phyloP scores from a whole-genome alignment of 2,329 filamentous ascomycete genomes.

The Capronia coronata region DNA sequence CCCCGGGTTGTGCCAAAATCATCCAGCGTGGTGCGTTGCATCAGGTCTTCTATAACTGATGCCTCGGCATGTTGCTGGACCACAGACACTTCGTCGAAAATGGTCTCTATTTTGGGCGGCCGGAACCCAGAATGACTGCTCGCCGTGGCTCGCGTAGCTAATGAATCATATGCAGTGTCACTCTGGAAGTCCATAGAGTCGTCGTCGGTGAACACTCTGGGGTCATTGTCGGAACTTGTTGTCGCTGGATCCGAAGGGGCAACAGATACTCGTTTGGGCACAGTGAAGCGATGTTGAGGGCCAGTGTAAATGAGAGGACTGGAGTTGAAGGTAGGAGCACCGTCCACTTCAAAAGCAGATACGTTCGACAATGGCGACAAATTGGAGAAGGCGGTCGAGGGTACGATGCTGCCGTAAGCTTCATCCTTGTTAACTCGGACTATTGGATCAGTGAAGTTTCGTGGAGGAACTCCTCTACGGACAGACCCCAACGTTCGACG shows the following conservation, averaged over 20 bases:
- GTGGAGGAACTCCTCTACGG: conserved; percentile 24
- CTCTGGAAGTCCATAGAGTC: conserved; percentile 57
- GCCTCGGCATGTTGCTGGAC: conserved; percentile 9
- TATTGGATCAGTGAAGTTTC: conserved; percentile 28
- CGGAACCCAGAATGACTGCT: conserved; percentile 48
- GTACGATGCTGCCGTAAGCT: conserved; percentile 25
- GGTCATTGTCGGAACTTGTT: conserved; percentile 56
- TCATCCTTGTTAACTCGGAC: conserved; percentile 25
- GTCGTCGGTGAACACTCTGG: conserved; percentile 52
- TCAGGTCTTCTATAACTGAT: conserved; percentile 18
- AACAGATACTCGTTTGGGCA: conserved; percentile 48
- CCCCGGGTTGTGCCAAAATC: conserved; percentile 5
- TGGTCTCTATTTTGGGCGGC: conserved; percentile 55
- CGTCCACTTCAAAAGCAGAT: conserved; percentile 31
- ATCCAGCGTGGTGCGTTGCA: conserved; percentile 21
- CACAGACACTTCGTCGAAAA: conserved; percentile 50
- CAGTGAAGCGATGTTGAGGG: conserved; percentile 17
- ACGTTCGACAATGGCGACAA: conserved; percentile 29
- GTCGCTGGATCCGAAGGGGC: conserved; percentile 53
- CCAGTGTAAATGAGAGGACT: conserved; percentile 20
- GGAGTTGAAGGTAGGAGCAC: conserved; percentile 26
- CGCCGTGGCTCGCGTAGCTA: conserved; percentile 53
- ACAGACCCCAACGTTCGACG: conserved; percentile 33
- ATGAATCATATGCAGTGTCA: conserved; percentile 57
- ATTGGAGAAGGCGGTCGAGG: conserved; percentile 22